These are phyloP conservation scores for Coniferiporia weirii DNA, from an alignment of 1,284 basidiomycete species.

Conservation along the genomic window DNA sequence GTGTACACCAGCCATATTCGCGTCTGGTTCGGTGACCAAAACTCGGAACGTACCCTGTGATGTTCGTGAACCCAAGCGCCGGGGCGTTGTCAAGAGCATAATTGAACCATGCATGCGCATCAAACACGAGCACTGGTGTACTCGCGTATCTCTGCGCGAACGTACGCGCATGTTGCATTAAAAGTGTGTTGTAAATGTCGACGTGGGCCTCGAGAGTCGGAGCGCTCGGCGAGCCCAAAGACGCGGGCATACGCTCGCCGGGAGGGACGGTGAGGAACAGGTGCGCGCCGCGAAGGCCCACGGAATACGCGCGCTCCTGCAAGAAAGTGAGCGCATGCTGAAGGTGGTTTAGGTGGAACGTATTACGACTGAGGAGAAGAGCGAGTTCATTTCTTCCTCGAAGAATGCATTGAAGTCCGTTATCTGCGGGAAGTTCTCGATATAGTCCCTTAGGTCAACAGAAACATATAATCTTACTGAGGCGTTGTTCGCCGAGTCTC, in stretches of 20 bases:
- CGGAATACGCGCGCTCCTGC: slow-evolving; percentile 38
- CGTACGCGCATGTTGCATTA: slow-evolving; percentile 30
- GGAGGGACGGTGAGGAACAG: slow-evolving; percentile 54
- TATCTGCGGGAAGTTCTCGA: slow-evolving; percentile 30
- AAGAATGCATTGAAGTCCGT: slow-evolving; percentile 45
- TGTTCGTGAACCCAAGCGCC: slow-evolving; percentile 43
- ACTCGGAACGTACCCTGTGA: slow-evolving; percentile 37
- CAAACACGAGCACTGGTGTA: slow-evolving; percentile 41
- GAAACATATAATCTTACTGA: slow-evolving; percentile 30
- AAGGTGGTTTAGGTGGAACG: background rate
- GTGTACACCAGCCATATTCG: background rate
- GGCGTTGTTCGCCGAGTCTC: slow-evolving; percentile 41
- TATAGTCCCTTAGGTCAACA: background rate
- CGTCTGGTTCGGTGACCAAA: background rate
- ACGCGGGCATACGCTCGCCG: slow-evolving; percentile 40
- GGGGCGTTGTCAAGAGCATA: slow-evolving; percentile 37
- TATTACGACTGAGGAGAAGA: slow-evolving; percentile 47
- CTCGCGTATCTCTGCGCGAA: slow-evolving; percentile 34
- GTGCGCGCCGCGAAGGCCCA: slow-evolving; percentile 39
- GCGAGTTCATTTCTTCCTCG: slow-evolving; percentile 44
- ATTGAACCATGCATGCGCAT: slow-evolving; percentile 47
- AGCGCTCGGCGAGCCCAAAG: slow-evolving; percentile 29
- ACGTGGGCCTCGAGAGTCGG: slow-evolving; percentile 36
- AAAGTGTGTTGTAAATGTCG: slow-evolving; percentile 37
- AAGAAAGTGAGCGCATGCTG: background rate